Conservation (phyloP, 305 asterid genomes). For the Lippia alba region DNA sequence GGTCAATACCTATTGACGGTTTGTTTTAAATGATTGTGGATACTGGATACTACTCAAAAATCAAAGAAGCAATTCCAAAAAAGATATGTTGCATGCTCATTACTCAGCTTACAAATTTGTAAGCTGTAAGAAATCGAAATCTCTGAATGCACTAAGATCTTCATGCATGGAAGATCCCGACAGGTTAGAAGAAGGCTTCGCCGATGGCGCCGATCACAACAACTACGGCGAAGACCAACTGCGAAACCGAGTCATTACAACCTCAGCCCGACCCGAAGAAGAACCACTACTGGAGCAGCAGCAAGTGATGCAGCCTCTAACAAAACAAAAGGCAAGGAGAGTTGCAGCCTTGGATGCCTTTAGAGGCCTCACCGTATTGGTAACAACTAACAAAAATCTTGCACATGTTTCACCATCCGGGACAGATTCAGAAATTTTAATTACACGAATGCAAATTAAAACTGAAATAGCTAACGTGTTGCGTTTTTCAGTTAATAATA, state of each 20-base stretch:
- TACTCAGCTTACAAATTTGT: no score
- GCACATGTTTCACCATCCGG: no score
- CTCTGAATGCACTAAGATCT: not conserved
- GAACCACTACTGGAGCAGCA: not conserved
- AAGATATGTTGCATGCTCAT: no score
- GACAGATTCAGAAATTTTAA: no score
- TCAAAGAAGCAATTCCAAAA: no score
- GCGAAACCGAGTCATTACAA: not conserved
- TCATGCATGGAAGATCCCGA: slow-evolving; percentile 2
- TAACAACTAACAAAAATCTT: slow-evolving; percentile 25
- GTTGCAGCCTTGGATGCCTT: slow-evolving; percentile 91
- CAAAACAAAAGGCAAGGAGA: slow-evolving; percentile 64
- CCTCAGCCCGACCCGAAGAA: slow-evolving; percentile 24
- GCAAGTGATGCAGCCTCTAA: slow-evolving; percentile 12
- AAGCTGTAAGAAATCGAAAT: no score
- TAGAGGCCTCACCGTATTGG: slow-evolving; percentile 90
- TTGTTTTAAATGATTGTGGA: no score
- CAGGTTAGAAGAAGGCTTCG: not conserved
- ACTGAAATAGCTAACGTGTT: not conserved
- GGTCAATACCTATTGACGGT: no score
- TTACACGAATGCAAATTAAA: no score
- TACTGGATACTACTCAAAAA: no score
- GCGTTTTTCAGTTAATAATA: slow-evolving; percentile 57
- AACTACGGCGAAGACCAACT: slow-evolving; percentile 2
- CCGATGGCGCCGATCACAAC: not conserved